Percentiles rank a stretch among this genome's conserved stretches.
Conservation (phyloP, 2,329 filamentous ascomycete species). For the Diaporthe capsici region DNA sequence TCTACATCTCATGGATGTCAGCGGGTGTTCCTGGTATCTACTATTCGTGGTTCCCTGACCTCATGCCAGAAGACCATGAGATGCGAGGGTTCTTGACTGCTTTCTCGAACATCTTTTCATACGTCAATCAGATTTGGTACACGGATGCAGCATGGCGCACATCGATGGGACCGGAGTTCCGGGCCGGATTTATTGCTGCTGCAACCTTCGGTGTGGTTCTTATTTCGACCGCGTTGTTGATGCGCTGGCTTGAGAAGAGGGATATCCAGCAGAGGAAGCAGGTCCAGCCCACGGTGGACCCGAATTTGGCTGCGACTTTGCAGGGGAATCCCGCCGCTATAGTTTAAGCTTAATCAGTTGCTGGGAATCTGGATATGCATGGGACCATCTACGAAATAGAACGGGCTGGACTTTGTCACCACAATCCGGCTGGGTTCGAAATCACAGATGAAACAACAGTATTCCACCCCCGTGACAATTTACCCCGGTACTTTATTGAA, state of each 20-base stretch:
- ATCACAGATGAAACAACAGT: not conserved
- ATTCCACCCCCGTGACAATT: not conserved
- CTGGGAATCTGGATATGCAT: not conserved
- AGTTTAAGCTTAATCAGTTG: not conserved
- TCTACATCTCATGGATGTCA: slow-evolving; percentile 39
- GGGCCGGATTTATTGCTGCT: slow-evolving; percentile 40
- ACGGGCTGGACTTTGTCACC: not conserved
- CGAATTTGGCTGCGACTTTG: not conserved
- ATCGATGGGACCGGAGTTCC: slow-evolving; percentile 37
- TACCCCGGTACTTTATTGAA: not conserved
- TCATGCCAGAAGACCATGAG: slow-evolving; percentile 46
- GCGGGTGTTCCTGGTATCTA: slow-evolving; percentile 42
- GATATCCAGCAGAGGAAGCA: slow-evolving; percentile 11
- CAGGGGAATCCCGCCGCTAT: not conserved
- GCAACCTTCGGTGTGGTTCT: slow-evolving; percentile 33
- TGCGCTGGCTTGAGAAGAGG: slow-evolving; percentile 39
- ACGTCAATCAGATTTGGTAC: slow-evolving; percentile 43
- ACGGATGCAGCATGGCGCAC: slow-evolving; percentile 41
- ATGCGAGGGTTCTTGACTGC: slow-evolving; percentile 46
- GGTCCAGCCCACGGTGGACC: not conserved
- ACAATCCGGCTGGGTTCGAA: not conserved
- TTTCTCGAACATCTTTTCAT: slow-evolving; percentile 42
- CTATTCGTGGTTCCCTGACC: slow-evolving; percentile 46
- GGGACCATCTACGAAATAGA: not conserved
- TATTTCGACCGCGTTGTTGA: slow-evolving; percentile 34